A percentile compares a stretch with the other conserved stretches of the same genome.
These are phyloP conservation scores for Dactylellina haptotyla DNA, from an alignment of 2,329 filamentous ascomycete species.

Conservation along the genomic window DNA sequence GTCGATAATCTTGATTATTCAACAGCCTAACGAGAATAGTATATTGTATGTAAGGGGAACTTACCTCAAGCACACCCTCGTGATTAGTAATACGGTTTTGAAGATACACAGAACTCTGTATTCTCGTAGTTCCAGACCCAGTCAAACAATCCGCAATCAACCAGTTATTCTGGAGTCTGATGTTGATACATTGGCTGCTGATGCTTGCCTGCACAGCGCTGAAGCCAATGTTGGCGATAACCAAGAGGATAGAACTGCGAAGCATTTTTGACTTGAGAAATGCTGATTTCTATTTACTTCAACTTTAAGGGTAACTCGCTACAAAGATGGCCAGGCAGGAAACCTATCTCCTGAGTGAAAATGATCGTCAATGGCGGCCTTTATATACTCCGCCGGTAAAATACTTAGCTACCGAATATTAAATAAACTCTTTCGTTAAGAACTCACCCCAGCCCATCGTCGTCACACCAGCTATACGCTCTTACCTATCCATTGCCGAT, in stretches of 20 bases:
- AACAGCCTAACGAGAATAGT: not conserved
- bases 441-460: not conserved
- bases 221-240: constrained; percentile 17
- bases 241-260: constrained; percentile 5
- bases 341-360: not conserved
- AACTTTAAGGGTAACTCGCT: too few relatives aligned
- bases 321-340: not conserved
- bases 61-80: constrained; percentile 45
- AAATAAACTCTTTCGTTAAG: not conserved
- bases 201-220: constrained; percentile 30
- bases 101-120: constrained; percentile 48
- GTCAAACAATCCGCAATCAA: constrained; percentile 38
- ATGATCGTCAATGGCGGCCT: not conserved
- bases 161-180: constrained; percentile 30
- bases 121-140: constrained; percentile 28
- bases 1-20: not conserved
- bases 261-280: constrained; percentile 2
- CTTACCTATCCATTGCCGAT: not conserved
- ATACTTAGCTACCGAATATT: too few relatives aligned
- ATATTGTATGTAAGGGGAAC: not conserved
- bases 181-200: constrained; percentile 51
- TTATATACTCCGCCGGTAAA: not conserved
- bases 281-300: not conserved
- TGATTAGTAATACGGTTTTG: constrained; percentile 33
- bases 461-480: not conserved